Evolutionary conservation across 2,329 filamentous ascomycete species (phyloP), one percentile per base, ranked within the genome.

Genomic region (Fusarium sacchari): DNA sequence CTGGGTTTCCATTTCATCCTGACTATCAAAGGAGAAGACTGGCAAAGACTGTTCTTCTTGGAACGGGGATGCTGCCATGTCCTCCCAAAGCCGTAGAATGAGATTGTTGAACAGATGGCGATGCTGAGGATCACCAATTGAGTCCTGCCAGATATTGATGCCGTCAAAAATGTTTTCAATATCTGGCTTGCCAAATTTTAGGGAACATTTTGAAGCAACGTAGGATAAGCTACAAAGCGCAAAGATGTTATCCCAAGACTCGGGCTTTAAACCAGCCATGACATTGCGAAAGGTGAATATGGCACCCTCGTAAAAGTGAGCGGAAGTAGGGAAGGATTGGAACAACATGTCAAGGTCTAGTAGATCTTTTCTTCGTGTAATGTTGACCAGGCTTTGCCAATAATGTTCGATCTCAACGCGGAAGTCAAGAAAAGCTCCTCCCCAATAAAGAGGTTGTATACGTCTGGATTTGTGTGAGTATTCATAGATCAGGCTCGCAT

Each of bases 121-220:
- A 20, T 60, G 7, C 15, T 42, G 24, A 20, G 40, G 10, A 9
- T 53, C 1, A 0, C 22, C 3, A 18, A 60, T 42, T 17, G 14
- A n/a, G 11, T 40, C 17, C 20, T 5, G 22, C 57, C 57, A 53
- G 2, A 34, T 10, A 22, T 34, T 17, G 6, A 39, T 18, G 7
- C 28, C 20, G 13, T 11, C 7, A 3, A n/a, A 37, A 36, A 18
- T 32, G 5, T 7, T 28, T 13, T 53, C 24, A 53, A 17, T 1
- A 3, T 15, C 9, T 12, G 32, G 24, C 18, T 36, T 17, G 13
- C 24, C 18, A 0, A 1, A 4, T 28, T 6, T 34, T 7, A 1
- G 32, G 3, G 36, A 39, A 15, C 11, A 17, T 15, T 3, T 22
- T 26, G 7, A 32, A n/a, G 18, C 13, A 13, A 32, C 2, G 1